A percentile compares a stretch with the other conserved stretches of the same genome.
Evolutionary conservation across 2,329 filamentous ascomycete species (phyloP).

Genomic region (Penicillium sp.): DNA sequence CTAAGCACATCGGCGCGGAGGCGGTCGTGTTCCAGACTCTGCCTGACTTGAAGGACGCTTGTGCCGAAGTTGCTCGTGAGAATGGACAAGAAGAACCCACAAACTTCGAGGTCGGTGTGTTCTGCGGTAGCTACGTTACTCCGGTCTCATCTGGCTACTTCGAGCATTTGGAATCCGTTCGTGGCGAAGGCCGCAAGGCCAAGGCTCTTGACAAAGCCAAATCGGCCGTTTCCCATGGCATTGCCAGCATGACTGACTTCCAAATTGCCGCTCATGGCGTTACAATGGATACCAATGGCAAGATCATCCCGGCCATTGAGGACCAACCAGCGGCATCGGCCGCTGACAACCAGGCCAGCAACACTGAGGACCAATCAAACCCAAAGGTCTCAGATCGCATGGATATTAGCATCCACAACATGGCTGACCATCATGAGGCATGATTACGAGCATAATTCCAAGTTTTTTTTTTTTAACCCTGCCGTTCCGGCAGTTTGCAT

Average conservation of each 20-base stretch:
- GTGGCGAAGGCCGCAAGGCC: conserved; percentile 67
- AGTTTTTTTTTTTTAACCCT: conserved; percentile 2
- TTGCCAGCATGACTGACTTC: conserved; percentile 60
- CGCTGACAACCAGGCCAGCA: neutral
- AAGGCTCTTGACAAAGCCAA: conserved; percentile 66
- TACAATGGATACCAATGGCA: conserved; percentile 55
- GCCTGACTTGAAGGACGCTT: conserved; percentile 75
- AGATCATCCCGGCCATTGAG: conserved; percentile 53
- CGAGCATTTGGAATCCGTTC: conserved; percentile 69
- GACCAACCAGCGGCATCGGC: neutral
- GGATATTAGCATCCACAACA: conserved; percentile 63
- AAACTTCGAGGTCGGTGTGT: conserved; percentile 87
- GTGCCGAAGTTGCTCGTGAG: conserved; percentile 63
- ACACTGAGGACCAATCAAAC: conserved; percentile 33
- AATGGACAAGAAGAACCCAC: conserved; percentile 54
- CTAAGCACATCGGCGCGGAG: conserved; percentile 68
- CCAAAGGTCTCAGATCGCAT: conserved; percentile 49
- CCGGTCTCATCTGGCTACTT: conserved; percentile 78
- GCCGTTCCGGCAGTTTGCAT: conserved; percentile 18
- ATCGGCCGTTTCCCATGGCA: conserved; percentile 63
- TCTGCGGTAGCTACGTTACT: conserved; percentile 84
- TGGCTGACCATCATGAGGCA: conserved; percentile 44
- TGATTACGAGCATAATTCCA: conserved; percentile 25
- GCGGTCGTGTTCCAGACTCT: conserved; percentile 76
- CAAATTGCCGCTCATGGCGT: conserved; percentile 63